phyloP scores from a whole-genome alignment of 495 filamentous ascomycete species.

The Penicillium lividum region DNA sequence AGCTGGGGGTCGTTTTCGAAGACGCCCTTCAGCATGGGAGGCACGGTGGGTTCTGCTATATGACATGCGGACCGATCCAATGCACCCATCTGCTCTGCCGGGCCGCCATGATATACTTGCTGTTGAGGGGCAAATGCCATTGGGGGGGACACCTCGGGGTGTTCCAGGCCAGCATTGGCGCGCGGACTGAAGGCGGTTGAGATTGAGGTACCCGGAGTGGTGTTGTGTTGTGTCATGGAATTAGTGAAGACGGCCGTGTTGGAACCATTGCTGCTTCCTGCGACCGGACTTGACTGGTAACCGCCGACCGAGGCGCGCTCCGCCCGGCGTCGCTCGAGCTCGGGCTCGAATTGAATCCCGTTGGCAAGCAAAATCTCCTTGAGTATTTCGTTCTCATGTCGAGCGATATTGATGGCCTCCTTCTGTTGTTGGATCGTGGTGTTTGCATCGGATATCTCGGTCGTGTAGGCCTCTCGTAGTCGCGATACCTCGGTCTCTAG shows the following conservation, averaged over 20 bases:
- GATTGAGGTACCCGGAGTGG: constrained; percentile 43
- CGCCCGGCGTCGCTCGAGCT: constrained; percentile 41
- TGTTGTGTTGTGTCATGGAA: constrained; percentile 30
- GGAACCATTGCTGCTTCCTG: constrained; percentile 40
- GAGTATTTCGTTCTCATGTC: constrained; percentile 71
- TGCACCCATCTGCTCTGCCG: constrained; percentile 30
- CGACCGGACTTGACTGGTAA: constrained; percentile 36
- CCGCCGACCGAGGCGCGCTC: constrained; percentile 28
- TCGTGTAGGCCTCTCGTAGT: constrained; percentile 51
- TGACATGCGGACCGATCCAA: constrained; percentile 35
- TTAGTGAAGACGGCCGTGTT: constrained; percentile 29
- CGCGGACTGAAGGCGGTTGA: constrained; percentile 38
- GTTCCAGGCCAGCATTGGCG: constrained; percentile 32
- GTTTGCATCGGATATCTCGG: constrained; percentile 42
- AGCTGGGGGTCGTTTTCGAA: constrained; percentile 78
- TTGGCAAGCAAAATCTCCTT: constrained; percentile 72
- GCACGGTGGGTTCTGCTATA: constrained; percentile 35
- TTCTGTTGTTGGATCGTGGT: constrained; percentile 43
- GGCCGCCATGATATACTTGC: constrained; percentile 32
- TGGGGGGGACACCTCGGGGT: constrained; percentile 37
- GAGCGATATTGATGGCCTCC: constrained; percentile 39
- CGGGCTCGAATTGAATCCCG: constrained; percentile 60
- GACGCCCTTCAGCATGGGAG: constrained; percentile 46
- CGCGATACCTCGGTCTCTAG: constrained; percentile 87
- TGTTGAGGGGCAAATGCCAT: constrained; percentile 34